Percentiles rank a stretch among this genome's conserved stretches.
phyloP scores from a whole-genome alignment of 768 basidiomycete species.

The Mycena rosella region DNA sequence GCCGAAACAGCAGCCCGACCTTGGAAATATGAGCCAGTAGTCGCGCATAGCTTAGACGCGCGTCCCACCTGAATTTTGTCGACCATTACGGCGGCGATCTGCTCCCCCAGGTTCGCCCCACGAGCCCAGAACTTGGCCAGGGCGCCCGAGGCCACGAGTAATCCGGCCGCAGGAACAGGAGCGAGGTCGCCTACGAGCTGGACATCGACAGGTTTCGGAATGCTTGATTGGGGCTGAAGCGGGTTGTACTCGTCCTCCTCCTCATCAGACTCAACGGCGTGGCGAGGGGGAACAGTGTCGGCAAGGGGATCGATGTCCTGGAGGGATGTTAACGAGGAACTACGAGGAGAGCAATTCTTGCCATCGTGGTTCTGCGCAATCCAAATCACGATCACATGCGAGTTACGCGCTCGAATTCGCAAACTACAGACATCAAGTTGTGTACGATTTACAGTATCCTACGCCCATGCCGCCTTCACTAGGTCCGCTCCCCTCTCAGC shows the following conservation, averaged over 20 bases:
- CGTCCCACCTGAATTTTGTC: conserved; percentile 58
- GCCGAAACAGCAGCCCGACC: conserved; percentile 66
- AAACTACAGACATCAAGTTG: neutral
- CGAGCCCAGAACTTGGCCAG: conserved; percentile 64
- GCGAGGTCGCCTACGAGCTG: conserved; percentile 51
- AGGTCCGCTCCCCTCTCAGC: conserved; percentile 16
- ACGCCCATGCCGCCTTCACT: neutral
- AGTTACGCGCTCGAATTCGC: too few species aligned
- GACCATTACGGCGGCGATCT: conserved; percentile 59
- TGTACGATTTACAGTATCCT: neutral
- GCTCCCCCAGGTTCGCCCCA: conserved; percentile 66
- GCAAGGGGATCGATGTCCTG: conserved; percentile 69
- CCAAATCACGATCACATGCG: neutral
- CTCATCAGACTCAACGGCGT: conserved; percentile 77
- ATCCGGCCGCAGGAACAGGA: conserved; percentile 40
- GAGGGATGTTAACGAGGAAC: conserved; percentile 1
- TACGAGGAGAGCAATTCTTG: neutral
- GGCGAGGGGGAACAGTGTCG: conserved; percentile 68
- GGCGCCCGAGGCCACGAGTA: conserved; percentile 63
- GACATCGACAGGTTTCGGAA: conserved; percentile 44
- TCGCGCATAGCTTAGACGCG: neutral
- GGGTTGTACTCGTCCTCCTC: conserved; percentile 73
- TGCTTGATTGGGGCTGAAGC: conserved; percentile 38
- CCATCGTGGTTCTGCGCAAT: conserved; percentile 12
- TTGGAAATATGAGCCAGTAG: conserved; percentile 36